Conservation (phyloP, 345 rosid genomes). For the Populus davidiana region DNA sequence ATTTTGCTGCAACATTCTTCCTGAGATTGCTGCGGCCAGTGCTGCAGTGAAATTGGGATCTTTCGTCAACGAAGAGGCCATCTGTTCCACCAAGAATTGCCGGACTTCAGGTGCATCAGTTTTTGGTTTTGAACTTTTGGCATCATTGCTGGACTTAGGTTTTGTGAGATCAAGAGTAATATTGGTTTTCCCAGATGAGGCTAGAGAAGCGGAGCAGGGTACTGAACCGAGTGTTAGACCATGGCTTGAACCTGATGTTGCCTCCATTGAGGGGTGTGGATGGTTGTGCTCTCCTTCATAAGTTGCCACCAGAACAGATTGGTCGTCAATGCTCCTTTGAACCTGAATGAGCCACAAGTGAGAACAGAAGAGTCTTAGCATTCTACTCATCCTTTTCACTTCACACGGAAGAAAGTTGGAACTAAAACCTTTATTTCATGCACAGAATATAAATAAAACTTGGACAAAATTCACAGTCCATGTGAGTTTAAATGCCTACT, state of each 20-base stretch:
- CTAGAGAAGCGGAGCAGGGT: constrained; percentile 43
- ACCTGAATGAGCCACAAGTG: constrained; percentile 47
- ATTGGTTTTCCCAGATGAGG: constrained; percentile 34
- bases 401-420: neutral
- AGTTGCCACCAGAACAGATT: constrained; percentile 79
- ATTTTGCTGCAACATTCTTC: constrained; percentile 60
- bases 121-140: constrained; percentile 31
- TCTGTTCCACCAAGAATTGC: constrained; percentile 80
- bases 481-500: neutral
- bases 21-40: constrained; percentile 88
- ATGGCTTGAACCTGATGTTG: constrained; percentile 48
- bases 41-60: constrained; percentile 97
- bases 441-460: neutral
- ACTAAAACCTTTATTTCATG: neutral
- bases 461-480: neutral
- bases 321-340: constrained; percentile 89
- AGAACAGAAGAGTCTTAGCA: neutral
- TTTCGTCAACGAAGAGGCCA: constrained; percentile 88
- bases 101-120: constrained; percentile 59
- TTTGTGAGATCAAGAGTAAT: constrained; percentile 53
- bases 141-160: constrained; percentile 32
- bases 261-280: constrained; percentile 62
- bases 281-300: constrained; percentile 99
- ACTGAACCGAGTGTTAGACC: constrained; percentile 33
- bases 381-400: neutral